Percentiles rank a stretch among this genome's conserved stretches.
phyloP scores from a whole-genome alignment of 2,329 filamentous ascomycete species.

The Penicillium sp. region DNA sequence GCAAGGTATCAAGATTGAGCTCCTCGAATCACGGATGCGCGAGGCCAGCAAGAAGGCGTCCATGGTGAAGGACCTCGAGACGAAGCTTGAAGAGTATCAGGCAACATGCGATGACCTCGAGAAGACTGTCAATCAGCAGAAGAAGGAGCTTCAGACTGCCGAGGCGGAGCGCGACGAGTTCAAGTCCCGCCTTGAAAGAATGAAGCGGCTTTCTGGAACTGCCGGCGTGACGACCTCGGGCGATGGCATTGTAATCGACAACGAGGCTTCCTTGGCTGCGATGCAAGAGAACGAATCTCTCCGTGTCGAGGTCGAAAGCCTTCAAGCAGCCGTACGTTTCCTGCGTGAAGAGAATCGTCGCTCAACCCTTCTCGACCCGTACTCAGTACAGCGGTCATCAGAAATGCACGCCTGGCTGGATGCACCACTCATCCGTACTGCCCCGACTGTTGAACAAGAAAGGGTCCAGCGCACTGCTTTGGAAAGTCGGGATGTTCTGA shows the following conservation, averaged over 20 bases:
- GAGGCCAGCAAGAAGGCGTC: constrained; percentile 73
- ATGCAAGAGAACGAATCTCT: constrained; percentile 44
- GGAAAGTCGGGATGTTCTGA: constrained; percentile 43
- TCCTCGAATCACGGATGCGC: constrained; percentile 79
- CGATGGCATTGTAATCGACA: constrained; percentile 39
- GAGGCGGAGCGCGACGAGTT: constrained; percentile 42
- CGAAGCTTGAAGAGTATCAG: constrained; percentile 39
- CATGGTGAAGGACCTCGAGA: constrained; percentile 43
- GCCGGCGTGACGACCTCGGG: constrained; percentile 33
- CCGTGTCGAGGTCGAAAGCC: constrained; percentile 40
- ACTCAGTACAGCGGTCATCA: constrained; percentile 39
- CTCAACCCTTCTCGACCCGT: constrained; percentile 39
- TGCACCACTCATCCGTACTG: constrained; percentile 33
- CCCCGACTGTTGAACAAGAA: constrained; percentile 27
- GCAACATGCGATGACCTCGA: constrained; percentile 32
- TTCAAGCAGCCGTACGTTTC: constrained; percentile 46
- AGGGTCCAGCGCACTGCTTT: constrained; percentile 34
- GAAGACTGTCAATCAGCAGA: constrained; percentile 33
- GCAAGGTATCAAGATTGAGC: constrained; percentile 83
- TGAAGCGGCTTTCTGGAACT: constrained; percentile 41
- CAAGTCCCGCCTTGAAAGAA: constrained; percentile 40
- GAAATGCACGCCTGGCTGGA: constrained; percentile 44
- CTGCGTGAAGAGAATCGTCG: constrained; percentile 45
- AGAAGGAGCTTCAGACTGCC: constrained; percentile 35
- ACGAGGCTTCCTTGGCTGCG: constrained; percentile 37